A percentile compares a stretch with the other conserved stretches of the same genome.
These are phyloP conservation scores for Candida pini DNA, from an alignment of 805 yeast genomes.

Conservation along the genomic window DNA sequence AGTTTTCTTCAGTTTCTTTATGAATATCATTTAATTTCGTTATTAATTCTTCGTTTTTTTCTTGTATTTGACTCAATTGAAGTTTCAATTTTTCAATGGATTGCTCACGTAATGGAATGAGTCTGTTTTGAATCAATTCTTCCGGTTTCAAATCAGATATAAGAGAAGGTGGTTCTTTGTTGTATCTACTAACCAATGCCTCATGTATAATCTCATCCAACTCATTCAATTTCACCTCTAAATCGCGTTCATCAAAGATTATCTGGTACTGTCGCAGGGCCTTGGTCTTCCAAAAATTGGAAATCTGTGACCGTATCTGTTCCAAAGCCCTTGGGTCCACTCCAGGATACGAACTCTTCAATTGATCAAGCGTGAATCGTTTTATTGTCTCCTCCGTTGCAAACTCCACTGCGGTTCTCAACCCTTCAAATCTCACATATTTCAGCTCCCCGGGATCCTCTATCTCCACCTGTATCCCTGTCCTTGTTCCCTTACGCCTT, in stretches of 20 bases:
- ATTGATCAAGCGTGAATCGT: constrained; percentile 37
- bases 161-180: constrained; percentile 9
- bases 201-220: constrained; percentile 42
- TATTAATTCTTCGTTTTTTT: too few relatives aligned
- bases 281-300: constrained; percentile 37
- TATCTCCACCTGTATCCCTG: too few relatives aligned
- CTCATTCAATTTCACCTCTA: constrained; percentile 38
- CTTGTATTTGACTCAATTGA: too few relatives aligned
- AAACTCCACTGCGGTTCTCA: constrained; percentile 30
- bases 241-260: constrained; percentile 40
- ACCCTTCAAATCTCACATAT: constrained; percentile 27
- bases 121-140: constrained; percentile 17
- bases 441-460: constrained; percentile 3
- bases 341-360: constrained; percentile 41
- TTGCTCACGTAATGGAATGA: constrained; percentile 9
- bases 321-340: constrained; percentile 38
- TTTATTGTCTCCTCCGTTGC: constrained; percentile 38
- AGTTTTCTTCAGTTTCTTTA: constrained; percentile 5
- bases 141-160: constrained; percentile 17
- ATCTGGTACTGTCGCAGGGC: constrained; percentile 40
- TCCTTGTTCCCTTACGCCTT: too few relatives aligned
- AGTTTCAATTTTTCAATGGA: constrained; percentile 12
- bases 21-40: constrained; percentile 7
- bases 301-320: constrained; percentile 39
- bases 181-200: constrained; percentile 24